Base-by-base conservation (phyloP, 768 basidiomycete genomes). In the Kwoniella heveanensis region DNA sequence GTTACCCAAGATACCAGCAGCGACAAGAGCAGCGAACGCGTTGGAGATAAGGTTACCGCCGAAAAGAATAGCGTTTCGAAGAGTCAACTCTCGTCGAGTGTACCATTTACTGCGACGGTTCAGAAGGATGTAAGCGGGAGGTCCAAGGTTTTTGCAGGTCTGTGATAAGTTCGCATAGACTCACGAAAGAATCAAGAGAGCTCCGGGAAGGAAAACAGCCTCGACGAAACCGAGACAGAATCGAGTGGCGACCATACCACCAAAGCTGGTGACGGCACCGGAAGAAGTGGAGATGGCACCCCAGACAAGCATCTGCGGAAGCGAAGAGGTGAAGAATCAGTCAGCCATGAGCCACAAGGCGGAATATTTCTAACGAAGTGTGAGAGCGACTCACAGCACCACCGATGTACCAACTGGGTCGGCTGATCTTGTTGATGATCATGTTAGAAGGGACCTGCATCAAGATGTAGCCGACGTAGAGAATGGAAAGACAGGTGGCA, bases 21-120 rank as follows among this genome's bases (percentile, higher is more conserved):
- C 90, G 71, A 90, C 85, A 7, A 89, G 81, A 1, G 89, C 84
- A 2, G 90, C 90, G 74, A 91, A 90, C 0, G 90, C 90, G 82
- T 91, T 92, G 58, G 86, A 87, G 56, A 91, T 86, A 27, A 91
- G 82, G 70, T 84, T 86, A 21, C 74, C 74, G 32, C 54, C 70
- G 57, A 71, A 76, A 9, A 76, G 67, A 50, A 76, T 67, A 27
- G 74, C 72, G 62, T 76, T 71, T 49, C 74, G 68, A 25, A 67
- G 29, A 4, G 72, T 72, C 51, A 76, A 64, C 58, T 76, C 74
- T 59, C 68, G 57, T 39, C 72, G 57, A 15, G 72, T 76, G 70
- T 76, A 76, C 74, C 74, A 76, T 60, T 72, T 60, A 17, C n/a
- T 32, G 32, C 8, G 32, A 46, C n/a, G n/a, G n/a, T n/a, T n/a